Base-by-base conservation (phyloP, 768 basidiomycete species). In the Podaxis sp. region DNA sequence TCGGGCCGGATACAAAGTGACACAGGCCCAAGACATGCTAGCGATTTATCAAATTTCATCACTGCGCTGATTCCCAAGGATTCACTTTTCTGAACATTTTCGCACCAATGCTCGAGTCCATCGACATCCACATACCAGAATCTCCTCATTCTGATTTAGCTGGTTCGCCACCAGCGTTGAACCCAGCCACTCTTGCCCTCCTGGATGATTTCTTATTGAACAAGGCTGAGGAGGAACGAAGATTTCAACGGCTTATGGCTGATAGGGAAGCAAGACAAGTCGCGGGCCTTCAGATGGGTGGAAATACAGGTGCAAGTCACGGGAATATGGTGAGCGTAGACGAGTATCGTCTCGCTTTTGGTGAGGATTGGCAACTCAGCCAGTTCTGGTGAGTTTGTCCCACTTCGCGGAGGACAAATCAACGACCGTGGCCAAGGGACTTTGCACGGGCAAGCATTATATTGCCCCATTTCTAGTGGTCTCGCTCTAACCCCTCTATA, bases 311-410 rank as follows among this genome's bases (percentile, higher is more conserved):
- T 17, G 67, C 65, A 28, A 66, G 69, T 42, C 39, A 54, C 0
- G 72, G 71, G 9, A 75, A 74, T 2, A 79, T 80, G 74, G 72
- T 81, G 65, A 79, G 75, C 60, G 77, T 82, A 15, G 75, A 78
- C 48, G 79, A 81, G 63, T 82, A 77, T 63, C 72, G 75, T 30
- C 65, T 70, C 39, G 75, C 77, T 13, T 82, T 82, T 59, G 74
- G 78, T 17, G 80, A 82, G 70, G 79, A 81, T 70, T 82, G 80
- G 80, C 80, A 82, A 67, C 74, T 82, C 46, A 81, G 79, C 66
- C 80, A 82, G 70, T 81, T 82, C 64, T 82, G 81, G 80, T 81
- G 70, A 75, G 80, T 73, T 30, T 52, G 8, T 33, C 33, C 17
- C n/a, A 9, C 7, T 46, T 46, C 44, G n/a, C 19, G n/a, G 17